Percentiles rank a stretch among this genome's conserved stretches.
These are phyloP conservation scores for Fraxinus quadrangulata DNA, from an alignment of 257 asterid species.

Conservation along the genomic window DNA sequence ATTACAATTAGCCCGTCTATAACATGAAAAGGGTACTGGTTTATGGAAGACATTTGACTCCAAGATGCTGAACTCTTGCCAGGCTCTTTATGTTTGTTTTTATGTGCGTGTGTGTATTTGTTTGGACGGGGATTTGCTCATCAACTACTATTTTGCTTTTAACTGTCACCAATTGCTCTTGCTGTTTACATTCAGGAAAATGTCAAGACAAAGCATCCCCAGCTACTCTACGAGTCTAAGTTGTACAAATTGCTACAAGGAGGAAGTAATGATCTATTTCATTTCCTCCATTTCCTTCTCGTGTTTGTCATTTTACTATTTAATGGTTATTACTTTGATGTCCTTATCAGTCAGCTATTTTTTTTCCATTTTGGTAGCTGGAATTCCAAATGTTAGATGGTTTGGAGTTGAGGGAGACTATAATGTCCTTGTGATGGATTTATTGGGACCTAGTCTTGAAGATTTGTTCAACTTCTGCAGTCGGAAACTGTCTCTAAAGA, in stretches of 20 bases:
- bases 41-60: neutral
- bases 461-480: slow-evolving; percentile 71
- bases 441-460: slow-evolving; percentile 78
- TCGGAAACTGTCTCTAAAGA: slow-evolving; percentile 66
- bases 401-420: slow-evolving; percentile 76
- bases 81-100: neutral
- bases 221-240: slow-evolving; percentile 68
- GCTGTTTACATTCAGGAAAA: slow-evolving; percentile 46
- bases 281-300: slow-evolving; percentile 14
- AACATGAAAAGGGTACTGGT: neutral
- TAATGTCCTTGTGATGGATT: slow-evolving; percentile 71
- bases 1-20: neutral
- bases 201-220: slow-evolving; percentile 70
- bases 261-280: slow-evolving; percentile 55
- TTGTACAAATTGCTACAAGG: slow-evolving; percentile 65
- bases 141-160: neutral
- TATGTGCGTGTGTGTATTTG: neutral
- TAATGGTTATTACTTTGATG: slow-evolving; percentile 1
- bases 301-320: neutral
- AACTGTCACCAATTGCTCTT: neutral
- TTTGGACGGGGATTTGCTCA: neutral
- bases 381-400: slow-evolving; percentile 63
- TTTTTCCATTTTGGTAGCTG: slow-evolving; percentile 43
- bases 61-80: neutral
- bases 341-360: slow-evolving; percentile 12